Conservation (phyloP, 306 rosid species). For the Delonix regia region DNA sequence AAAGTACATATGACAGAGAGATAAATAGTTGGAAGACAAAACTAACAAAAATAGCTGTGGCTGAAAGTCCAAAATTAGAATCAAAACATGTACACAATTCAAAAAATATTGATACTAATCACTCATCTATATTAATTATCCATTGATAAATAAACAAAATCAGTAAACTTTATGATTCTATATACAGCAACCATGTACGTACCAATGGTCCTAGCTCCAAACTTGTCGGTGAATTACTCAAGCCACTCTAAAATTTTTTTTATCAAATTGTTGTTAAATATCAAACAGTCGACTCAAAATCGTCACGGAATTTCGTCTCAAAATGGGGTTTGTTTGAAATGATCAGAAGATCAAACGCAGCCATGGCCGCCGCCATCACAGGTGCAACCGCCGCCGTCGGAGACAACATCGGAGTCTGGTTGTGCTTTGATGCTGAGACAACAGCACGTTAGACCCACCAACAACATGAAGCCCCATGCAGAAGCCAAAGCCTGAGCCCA, state of each 20-base stretch:
- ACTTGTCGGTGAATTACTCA: too few species aligned
- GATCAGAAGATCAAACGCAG: conserved; percentile 43
- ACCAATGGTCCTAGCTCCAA: too few species aligned
- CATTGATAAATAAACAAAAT: not conserved
- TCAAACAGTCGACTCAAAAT: not conserved
- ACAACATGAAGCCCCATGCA: conserved; percentile 58
- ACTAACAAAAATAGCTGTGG: not conserved
- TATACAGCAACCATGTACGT: not conserved
- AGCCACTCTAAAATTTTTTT: too few species aligned
- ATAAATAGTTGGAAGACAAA: too few species aligned
- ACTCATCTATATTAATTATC: not conserved
- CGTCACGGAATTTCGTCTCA: too few species aligned
- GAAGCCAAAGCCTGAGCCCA: conserved; percentile 60
- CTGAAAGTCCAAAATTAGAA: not conserved
- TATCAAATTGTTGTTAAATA: too few species aligned
- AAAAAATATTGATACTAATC: not conserved
- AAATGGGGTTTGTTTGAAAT: not conserved
- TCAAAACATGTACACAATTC: not conserved
- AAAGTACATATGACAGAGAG: too few species aligned
- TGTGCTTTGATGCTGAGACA: conserved; percentile 64
- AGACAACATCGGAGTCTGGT: conserved; percentile 29
- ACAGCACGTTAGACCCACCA: conserved; percentile 61
- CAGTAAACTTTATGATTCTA: not conserved
- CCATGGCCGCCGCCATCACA: conserved; percentile 60
- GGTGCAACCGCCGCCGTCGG: conserved; percentile 45